Percentiles rank a stretch among this genome's conserved stretches.
These are phyloP conservation scores for Chenopodium album DNA, from an alignment of 148 eudicot genomes.

Conservation along the genomic window DNA sequence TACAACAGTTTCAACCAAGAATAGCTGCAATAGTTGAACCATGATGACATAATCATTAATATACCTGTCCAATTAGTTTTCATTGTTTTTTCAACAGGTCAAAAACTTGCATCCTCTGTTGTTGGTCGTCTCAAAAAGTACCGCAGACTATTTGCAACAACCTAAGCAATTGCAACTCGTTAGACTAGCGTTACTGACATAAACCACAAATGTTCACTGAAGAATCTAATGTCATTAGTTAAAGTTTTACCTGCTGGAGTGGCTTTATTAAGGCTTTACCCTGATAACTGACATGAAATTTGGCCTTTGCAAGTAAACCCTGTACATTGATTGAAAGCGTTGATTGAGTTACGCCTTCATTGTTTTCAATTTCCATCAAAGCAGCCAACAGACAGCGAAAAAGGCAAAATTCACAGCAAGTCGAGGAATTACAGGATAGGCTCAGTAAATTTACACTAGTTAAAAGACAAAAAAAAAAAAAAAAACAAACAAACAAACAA, in stretches of 20 bases:
- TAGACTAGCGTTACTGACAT: background rate
- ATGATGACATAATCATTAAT: background rate
- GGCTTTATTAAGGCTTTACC: conserved; percentile 72
- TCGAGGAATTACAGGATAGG: background rate
- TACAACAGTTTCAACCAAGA: conserved; percentile 12
- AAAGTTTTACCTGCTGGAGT: conserved; percentile 71
- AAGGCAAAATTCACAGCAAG: background rate
- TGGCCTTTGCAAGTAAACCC: conserved; percentile 92
- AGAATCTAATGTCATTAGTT: background rate
- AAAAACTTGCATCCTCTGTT: conserved; percentile 92
- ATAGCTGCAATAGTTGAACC: conserved; percentile 13
- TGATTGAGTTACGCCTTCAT: background rate
- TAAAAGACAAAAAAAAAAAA: too few relatives aligned
- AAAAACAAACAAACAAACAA: too few relatives aligned
- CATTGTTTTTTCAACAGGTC: conserved; percentile 18
- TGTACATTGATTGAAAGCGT: conserved; percentile 16
- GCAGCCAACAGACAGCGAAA: background rate
- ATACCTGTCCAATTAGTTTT: conserved; percentile 10
- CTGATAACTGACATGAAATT: conserved; percentile 81
- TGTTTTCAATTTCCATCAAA: background rate
- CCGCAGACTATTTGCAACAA: conserved; percentile 76
- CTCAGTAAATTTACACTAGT: background rate
- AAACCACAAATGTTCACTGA: background rate
- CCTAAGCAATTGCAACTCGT: conserved; percentile 43
- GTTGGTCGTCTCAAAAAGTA: conserved; percentile 83